These are phyloP conservation scores for Salix caprea DNA, from an alignment of 345 rosid genomes.

Conservation along the genomic window DNA sequence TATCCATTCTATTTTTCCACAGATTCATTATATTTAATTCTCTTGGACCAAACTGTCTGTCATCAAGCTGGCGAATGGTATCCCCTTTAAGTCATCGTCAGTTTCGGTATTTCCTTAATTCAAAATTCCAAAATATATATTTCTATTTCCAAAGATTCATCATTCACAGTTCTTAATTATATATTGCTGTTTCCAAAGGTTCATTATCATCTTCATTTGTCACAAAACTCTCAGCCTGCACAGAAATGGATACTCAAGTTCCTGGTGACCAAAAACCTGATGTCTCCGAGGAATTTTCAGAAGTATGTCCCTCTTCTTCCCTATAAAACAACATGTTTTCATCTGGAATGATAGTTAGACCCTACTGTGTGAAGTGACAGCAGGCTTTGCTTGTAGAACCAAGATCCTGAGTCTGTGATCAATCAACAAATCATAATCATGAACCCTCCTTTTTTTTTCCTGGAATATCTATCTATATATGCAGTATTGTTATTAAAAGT, in stretches of 20 bases:
- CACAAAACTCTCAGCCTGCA: neutral
- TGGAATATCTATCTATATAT: no score
- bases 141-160: neutral
- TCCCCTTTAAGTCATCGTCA: neutral
- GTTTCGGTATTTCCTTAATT: neutral
- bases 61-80: conserved; percentile 2
- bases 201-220: neutral
- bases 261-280: neutral
- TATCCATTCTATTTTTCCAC: neutral
- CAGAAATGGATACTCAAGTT: conserved; percentile 1
- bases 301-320: neutral
- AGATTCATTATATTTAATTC: neutral
- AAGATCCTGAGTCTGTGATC: no score
- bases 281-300: neutral
- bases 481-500: neutral
- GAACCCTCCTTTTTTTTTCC: neutral
- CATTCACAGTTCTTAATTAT: neutral
- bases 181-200: neutral
- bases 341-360: no score
- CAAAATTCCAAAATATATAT: neutral
- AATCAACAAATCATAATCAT: no score
- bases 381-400: neutral
- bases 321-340: neutral
- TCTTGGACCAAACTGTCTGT: neutral
- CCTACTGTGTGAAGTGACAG: neutral